phyloP scores from a whole-genome alignment of 139 green algal genomes.

The Deuterostichococcus epilithicus region DNA sequence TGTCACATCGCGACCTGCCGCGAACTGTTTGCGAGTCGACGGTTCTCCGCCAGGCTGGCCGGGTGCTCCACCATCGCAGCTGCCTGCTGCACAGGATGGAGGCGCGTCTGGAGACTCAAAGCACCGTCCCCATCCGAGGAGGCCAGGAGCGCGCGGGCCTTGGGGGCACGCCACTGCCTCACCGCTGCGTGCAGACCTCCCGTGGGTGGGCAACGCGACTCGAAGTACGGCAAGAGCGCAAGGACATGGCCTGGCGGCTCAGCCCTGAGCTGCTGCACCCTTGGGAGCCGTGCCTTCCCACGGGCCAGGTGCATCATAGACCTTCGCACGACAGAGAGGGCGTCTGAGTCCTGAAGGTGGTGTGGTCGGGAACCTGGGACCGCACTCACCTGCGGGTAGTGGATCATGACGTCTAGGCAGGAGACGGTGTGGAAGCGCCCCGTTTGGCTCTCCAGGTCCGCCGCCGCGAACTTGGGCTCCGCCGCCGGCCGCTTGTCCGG shows the following conservation, averaged over 20 bases:
- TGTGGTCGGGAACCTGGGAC: too few relatives aligned
- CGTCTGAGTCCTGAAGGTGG: too few relatives aligned
- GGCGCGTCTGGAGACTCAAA: too few relatives aligned
- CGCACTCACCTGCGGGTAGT: conserved; percentile 81
- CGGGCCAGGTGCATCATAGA: too few relatives aligned
- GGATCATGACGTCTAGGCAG: conserved; percentile 99
- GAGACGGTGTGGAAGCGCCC: conserved; percentile 91
- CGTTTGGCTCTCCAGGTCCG: conserved; percentile 77
- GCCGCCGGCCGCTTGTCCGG: conserved; percentile 24
- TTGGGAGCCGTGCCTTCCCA: not conserved
- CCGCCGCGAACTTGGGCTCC: conserved; percentile 83
- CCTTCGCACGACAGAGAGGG: too few relatives aligned
- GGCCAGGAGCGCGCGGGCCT: too few relatives aligned
- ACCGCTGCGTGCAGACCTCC: too few relatives aligned
- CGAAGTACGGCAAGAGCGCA: not conserved
- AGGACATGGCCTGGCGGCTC: not conserved
- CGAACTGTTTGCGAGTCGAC: too few relatives aligned
- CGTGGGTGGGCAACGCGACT: not conserved
- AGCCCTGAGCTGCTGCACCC: too few relatives aligned
- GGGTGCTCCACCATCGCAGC: conserved; percentile 90
- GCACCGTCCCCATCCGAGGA: too few relatives aligned
- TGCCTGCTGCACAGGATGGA: too few relatives aligned
- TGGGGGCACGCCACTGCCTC: too few relatives aligned
- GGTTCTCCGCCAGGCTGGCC: conserved; percentile 68
- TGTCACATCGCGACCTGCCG: conserved; percentile 11